Conservation (phyloP, 371 early-diverging fungal genomes). For the Mucor irregularis region DNA sequence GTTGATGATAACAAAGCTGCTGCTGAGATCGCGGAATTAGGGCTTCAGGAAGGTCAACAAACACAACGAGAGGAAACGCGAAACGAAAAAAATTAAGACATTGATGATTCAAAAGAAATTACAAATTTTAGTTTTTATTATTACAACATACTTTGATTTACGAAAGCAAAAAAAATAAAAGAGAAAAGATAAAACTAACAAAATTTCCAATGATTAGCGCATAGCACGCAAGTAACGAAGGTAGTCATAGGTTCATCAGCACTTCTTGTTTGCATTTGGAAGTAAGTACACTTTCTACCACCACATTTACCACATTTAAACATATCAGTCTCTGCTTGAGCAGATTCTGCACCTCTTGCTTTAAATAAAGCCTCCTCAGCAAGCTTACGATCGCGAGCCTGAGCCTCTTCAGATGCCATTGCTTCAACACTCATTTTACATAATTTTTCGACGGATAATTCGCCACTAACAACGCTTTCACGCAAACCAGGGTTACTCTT, state of each 20-base stretch:
- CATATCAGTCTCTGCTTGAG: constrained; percentile 89
- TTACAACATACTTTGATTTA: too few species aligned
- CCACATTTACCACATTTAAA: constrained; percentile 97
- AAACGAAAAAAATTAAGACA: too few species aligned
- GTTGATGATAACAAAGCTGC: too few species aligned
- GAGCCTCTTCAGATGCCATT: constrained; percentile 86
- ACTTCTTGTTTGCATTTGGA: constrained; percentile 91
- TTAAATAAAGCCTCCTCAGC: constrained; percentile 74
- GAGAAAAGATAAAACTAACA: constrained; percentile 13
- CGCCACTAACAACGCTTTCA: constrained; percentile 71
- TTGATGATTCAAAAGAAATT: too few species aligned
- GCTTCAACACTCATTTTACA: constrained; percentile 84
- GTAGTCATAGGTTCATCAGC: constrained; percentile 99
- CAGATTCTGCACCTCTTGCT: constrained; percentile 78
- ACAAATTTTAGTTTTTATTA: too few species aligned
- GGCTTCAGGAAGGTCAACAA: too few species aligned
- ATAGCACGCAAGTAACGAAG: constrained; percentile 86
- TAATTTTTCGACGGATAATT: constrained; percentile 61
- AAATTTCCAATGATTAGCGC: constrained; percentile 86
- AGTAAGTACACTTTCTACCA: constrained; percentile 87
- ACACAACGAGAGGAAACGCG: constrained; percentile 1
- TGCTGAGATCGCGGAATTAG: constrained; percentile 58
- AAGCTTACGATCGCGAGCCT: constrained; percentile 69
- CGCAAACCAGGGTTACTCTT: constrained; percentile 82
- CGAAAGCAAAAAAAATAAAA: neutral